Evolutionary conservation across 164 flowering plant species (phyloP).

Genomic region (Tinospora cordifolia): DNA sequence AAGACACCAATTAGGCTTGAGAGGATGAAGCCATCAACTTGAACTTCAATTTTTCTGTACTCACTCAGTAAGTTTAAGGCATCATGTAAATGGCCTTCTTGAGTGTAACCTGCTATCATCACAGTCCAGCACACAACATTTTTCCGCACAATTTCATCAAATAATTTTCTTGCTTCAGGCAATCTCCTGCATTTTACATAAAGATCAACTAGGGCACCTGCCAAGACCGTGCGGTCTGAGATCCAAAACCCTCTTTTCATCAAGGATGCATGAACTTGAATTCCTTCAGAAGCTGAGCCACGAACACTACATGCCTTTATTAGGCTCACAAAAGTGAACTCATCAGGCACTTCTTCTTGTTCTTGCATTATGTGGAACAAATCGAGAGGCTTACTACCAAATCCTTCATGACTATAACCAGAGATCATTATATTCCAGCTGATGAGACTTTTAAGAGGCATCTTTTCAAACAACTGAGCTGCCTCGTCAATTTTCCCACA

Average conservation of each 20-base stretch:
- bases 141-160: slow-evolving; percentile 37
- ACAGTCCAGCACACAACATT: slow-evolving; percentile 62
- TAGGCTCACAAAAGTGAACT: slow-evolving; percentile 50
- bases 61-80: slow-evolving; percentile 51
- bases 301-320: slow-evolving; percentile 55
- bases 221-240: slow-evolving; percentile 26
- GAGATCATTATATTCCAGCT: slow-evolving; percentile 72
- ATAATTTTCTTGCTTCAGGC: slow-evolving; percentile 37
- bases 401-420: slow-evolving; percentile 34
- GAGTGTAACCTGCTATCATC: slow-evolving; percentile 63
- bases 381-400: slow-evolving; percentile 31
- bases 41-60: slow-evolving; percentile 33
- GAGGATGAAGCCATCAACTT: slow-evolving; percentile 54
- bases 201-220: slow-evolving; percentile 63
- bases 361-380: slow-evolving; percentile 44
- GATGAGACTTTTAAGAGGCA: slow-evolving; percentile 43
- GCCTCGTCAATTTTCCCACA: slow-evolving; percentile 52
- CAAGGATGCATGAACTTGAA: slow-evolving; percentile 51
- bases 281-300: slow-evolving; percentile 42
- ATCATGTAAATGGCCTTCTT: slow-evolving; percentile 40
- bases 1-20: slow-evolving; percentile 59
- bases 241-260: slow-evolving; percentile 37
- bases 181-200: slow-evolving; percentile 56
- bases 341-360: slow-evolving; percentile 50
- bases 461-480: slow-evolving; percentile 29